These are phyloP conservation scores for Sordariomycetes sp. DNA, from an alignment of 2,329 filamentous ascomycete genomes.

Conservation along the genomic window DNA sequence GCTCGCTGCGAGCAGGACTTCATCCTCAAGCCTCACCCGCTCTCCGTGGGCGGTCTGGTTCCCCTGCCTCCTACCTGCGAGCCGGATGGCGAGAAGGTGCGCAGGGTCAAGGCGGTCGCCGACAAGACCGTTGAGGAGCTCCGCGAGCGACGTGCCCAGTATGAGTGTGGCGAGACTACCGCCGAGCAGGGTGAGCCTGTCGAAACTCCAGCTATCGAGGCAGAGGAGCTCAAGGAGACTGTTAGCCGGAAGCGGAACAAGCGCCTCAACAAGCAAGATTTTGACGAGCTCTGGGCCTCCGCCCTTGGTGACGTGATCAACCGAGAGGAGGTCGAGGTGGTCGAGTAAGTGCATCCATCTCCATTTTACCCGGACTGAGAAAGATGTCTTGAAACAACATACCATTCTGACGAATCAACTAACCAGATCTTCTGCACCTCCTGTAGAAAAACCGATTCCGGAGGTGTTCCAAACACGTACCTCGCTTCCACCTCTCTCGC, in stretches of 20 bases:
- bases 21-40: constrained; percentile 69
- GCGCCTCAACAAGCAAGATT: constrained; percentile 75
- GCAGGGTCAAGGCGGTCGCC: constrained; percentile 74
- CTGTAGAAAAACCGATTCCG: constrained; percentile 59
- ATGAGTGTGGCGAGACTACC: constrained; percentile 68
- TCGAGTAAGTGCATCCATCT: constrained; percentile 35
- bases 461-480: constrained; percentile 43
- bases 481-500: constrained; percentile 84
- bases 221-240: constrained; percentile 64
- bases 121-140: constrained; percentile 80
- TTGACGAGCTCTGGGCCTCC: constrained; percentile 73
- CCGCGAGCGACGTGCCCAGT: constrained; percentile 72
- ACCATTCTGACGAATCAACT: constrained; percentile 47
- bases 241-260: constrained; percentile 67
- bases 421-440: constrained; percentile 67
- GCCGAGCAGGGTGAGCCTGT: constrained; percentile 47
- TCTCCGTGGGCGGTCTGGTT: constrained; percentile 67
- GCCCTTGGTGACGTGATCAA: constrained; percentile 59
- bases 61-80: constrained; percentile 87
- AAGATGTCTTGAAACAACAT: constrained; percentile 7
- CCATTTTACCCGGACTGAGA: constrained; percentile 1
- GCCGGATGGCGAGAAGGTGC: constrained; percentile 83
- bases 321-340: constrained; percentile 45
- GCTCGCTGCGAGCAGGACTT: constrained; percentile 80
- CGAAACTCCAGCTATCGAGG: constrained; percentile 44